These are phyloP conservation scores for Ganoderma lingzhi DNA, from an alignment of 1,284 basidiomycete species.

Conservation along the genomic window DNA sequence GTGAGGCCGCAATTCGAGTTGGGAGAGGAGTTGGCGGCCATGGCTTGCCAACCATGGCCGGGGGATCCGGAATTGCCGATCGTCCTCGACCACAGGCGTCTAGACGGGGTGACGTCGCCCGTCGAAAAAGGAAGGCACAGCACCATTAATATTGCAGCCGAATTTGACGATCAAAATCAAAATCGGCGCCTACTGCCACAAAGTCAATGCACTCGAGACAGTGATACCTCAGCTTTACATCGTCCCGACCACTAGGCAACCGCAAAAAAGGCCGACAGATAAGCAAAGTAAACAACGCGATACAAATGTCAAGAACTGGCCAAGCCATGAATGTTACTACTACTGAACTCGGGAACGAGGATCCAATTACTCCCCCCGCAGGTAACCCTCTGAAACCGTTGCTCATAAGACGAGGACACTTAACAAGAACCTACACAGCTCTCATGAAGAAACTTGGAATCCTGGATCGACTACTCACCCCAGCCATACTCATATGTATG, in stretches of 20 bases:
- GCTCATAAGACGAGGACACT: not conserved
- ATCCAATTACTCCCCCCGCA: slow-evolving; percentile 15
- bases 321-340: not conserved
- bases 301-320: not conserved
- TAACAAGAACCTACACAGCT: slow-evolving; percentile 34
- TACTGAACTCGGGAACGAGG: not conserved
- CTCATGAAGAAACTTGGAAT: slow-evolving; percentile 56
- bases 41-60: too few relatives aligned
- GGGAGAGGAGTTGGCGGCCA: not conserved
- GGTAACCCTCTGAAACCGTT: slow-evolving; percentile 6
- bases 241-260: not conserved
- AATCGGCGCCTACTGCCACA: slow-evolving; percentile 26
- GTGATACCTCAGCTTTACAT: too few relatives aligned
- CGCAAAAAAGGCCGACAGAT: not conserved
- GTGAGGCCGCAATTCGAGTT: not conserved
- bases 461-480: slow-evolving; percentile 76
- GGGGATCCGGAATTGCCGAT: not conserved
- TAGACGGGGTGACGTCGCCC: not conserved
- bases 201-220: not conserved
- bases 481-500: slow-evolving; percentile 81
- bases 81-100: not conserved
- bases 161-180: slow-evolving; percentile 34
- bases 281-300: not conserved
- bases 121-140: not conserved
- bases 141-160: slow-evolving; percentile 5